Evolutionary conservation across 2,329 filamentous ascomycete genomes (phyloP).

Genomic region (Nothopassalora personata): DNA sequence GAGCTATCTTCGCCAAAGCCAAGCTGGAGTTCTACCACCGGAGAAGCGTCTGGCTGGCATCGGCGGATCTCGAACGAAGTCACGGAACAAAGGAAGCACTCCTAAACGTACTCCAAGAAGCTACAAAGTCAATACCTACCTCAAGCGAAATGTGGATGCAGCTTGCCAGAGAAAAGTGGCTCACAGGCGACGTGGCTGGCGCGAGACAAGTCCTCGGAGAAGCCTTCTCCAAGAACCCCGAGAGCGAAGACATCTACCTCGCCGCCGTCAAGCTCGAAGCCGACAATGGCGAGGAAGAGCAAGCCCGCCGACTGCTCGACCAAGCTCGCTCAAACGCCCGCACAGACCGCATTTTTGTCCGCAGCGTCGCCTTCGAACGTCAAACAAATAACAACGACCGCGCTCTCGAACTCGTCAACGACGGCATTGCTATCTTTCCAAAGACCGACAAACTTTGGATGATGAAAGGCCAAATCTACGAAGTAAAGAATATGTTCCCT

Average conservation of each 20-base stretch:
- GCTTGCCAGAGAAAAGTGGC: conserved; percentile 91
- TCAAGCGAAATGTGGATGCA: conserved; percentile 93
- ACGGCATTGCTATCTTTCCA: conserved; percentile 82
- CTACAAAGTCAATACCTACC: conserved; percentile 86
- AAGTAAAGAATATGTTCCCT: conserved; percentile 68
- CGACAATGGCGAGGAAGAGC: conserved; percentile 74
- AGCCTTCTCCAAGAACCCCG: conserved; percentile 90
- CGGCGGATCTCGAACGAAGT: conserved; percentile 83
- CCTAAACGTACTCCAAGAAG: conserved; percentile 82
- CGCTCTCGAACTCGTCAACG: conserved; percentile 79
- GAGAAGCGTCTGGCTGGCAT: conserved; percentile 82
- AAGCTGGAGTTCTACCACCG: conserved; percentile 84
- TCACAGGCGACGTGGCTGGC: conserved; percentile 79
- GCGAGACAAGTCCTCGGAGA: conserved; percentile 78
- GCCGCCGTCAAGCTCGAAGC: conserved; percentile 94
- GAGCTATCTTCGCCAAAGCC: conserved; percentile 89
- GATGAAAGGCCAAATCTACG: conserved; percentile 98
- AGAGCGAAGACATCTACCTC: conserved; percentile 97
- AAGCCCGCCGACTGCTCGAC: conserved; percentile 74
- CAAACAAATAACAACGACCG: conserved; percentile 73
- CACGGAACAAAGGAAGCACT: conserved; percentile 80
- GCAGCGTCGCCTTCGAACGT: conserved; percentile 88
- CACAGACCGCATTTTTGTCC: conserved; percentile 96
- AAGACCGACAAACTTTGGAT: conserved; percentile 88
- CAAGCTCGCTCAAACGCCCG: conserved; percentile 83